These are phyloP conservation scores for Chaetomiaceae sp. DNA, from an alignment of 2,329 filamentous ascomycete genomes.

Conservation along the genomic window DNA sequence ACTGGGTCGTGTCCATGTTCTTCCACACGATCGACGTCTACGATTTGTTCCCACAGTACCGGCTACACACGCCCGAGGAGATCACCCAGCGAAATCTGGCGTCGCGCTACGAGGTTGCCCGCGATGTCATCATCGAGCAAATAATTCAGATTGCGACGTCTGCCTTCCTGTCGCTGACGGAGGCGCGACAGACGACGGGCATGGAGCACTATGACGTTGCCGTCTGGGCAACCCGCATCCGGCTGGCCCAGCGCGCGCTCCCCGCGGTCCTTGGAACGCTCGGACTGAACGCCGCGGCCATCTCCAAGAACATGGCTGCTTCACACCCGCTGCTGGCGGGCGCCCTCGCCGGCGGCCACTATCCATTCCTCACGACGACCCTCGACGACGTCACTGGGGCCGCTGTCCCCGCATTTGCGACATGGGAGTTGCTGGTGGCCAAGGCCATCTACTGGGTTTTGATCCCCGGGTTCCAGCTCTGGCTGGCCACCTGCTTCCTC, in stretches of 20 bases:
- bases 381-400: conserved; percentile 49
- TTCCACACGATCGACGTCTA: conserved; percentile 85
- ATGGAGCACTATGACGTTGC: conserved; percentile 82
- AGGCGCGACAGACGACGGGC: conserved; percentile 69
- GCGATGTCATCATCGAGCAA: conserved; percentile 90
- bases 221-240: conserved; percentile 80
- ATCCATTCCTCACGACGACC: conserved; percentile 64
- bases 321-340: conserved; percentile 72
- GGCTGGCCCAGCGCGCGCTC: conserved; percentile 72
- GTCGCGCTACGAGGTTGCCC: conserved; percentile 75
- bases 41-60: conserved; percentile 85
- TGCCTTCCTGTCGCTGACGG: conserved; percentile 62
- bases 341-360: conserved; percentile 73
- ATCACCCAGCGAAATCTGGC: conserved; percentile 84
- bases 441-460: conserved; percentile 74
- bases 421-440: conserved; percentile 74
- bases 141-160: conserved; percentile 77
- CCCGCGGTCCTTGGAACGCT: conserved; percentile 65
- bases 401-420: conserved; percentile 67
- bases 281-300: conserved; percentile 69
- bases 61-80: conserved; percentile 91
- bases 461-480: conserved; percentile 74
- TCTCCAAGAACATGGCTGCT: conserved; percentile 70
- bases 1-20: conserved; percentile 80
- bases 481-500: conserved; percentile 67